Percentiles rank a stretch among this genome's conserved stretches.
Evolutionary conservation across 257 asterid genomes (phyloP).

Genomic region (Lycium ferocissimum): DNA sequence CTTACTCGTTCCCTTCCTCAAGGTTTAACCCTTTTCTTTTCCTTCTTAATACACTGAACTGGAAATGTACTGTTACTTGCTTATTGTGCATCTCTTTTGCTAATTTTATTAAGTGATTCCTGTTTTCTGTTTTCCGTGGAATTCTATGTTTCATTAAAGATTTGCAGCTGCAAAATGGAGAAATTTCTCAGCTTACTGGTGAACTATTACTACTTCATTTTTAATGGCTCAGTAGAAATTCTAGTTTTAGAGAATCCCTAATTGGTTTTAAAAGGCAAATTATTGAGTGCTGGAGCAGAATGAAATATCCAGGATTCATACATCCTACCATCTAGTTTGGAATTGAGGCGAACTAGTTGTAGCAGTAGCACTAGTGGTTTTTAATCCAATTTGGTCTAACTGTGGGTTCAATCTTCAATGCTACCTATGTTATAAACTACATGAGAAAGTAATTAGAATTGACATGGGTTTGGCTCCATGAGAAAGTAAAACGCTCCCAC

Average conservation of each 20-base stretch:
- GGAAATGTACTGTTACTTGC: background rate
- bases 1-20: slow-evolving; percentile 74
- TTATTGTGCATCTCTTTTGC: slow-evolving; percentile 5
- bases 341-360: background rate
- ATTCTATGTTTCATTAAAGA: background rate
- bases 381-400: background rate
- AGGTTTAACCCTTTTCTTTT: slow-evolving; percentile 43
- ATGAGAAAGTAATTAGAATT: no score
- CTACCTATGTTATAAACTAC: no score
- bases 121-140: background rate
- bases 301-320: background rate
- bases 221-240: background rate
- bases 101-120: background rate
- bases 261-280: background rate
- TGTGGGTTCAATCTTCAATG: background rate
- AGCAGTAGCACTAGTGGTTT: background rate
- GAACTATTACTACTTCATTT: background rate
- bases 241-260: background rate
- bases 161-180: background rate
- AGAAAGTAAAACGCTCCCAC: no score
- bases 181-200: background rate
- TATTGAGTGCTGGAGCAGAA: background rate
- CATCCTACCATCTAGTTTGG: background rate
- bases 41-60: background rate
- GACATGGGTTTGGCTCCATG: no score